phyloP scores from a whole-genome alignment of 495 filamentous ascomycete genomes.

The Lepraria neglecta region DNA sequence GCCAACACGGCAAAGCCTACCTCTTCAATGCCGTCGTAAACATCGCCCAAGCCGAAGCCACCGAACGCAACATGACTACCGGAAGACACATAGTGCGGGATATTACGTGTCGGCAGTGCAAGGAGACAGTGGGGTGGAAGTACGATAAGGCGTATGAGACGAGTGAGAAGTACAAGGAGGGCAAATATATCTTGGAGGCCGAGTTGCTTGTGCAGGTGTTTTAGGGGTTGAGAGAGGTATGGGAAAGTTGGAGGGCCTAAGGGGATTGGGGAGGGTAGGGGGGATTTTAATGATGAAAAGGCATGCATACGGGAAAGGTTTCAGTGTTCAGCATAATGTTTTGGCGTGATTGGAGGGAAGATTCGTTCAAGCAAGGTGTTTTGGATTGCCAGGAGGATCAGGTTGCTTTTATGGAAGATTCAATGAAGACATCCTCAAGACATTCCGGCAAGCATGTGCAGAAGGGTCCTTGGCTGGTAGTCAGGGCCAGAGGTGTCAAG shows the following conservation, averaged over 20 bases:
- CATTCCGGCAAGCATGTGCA: not conserved
- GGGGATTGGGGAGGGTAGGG: not conserved
- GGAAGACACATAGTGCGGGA: conserved; percentile 90
- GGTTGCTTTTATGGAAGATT: not conserved
- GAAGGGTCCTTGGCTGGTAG: too few species aligned
- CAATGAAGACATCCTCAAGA: not conserved
- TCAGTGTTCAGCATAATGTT: not conserved
- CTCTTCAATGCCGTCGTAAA: conserved; percentile 95
- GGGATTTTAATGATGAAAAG: not conserved
- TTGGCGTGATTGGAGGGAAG: conserved; percentile 1
- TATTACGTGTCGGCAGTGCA: conserved; percentile 83
- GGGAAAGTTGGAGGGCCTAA: not conserved
- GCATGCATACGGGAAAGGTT: not conserved
- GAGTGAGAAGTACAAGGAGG: conserved; percentile 96
- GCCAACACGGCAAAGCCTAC: conserved; percentile 96
- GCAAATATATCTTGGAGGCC: conserved; percentile 93
- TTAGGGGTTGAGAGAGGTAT: conserved; percentile 26
- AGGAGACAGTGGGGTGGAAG: conserved; percentile 92
- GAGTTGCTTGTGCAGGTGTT: conserved; percentile 78
- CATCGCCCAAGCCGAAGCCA: conserved; percentile 67
- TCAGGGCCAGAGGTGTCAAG: not conserved
- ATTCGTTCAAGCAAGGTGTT: conserved; percentile 15
- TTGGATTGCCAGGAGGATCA: not conserved
- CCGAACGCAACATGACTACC: conserved; percentile 98
- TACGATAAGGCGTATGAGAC: conserved; percentile 95